Evolutionary conservation across 768 basidiomycete species (phyloP), one percentile per base, ranked within the genome.

Genomic region (Serendipita indica): DNA sequence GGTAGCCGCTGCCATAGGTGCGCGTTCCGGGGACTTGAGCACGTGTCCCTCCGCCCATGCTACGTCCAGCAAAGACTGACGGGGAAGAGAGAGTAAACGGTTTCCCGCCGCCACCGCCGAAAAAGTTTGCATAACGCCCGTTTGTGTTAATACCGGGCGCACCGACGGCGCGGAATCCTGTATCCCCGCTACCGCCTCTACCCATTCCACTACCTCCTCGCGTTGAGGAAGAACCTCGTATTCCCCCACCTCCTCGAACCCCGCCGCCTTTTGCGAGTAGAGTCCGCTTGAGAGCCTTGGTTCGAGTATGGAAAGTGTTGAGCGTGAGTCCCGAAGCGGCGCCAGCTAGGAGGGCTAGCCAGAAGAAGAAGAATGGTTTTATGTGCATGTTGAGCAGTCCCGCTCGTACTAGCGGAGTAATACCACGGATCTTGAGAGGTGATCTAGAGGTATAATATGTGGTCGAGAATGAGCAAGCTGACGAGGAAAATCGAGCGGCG

Each of bases 1-100:
- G 49, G n/a, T 54, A 54, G 16, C 49, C 49, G 30, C 49, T 54
- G 10, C 49, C 49, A 54, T 54, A 54, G 49, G 16, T 32, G n/a
- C 49, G 20, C 20, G 49, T 54, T 22, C 49, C 49, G 30, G 22
- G 10, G 22, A 54, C 2, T 3, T 54, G 20, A 54, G 49, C 20
- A 10, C 49, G 12, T 22, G 16, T 32, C 3, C 49, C 49, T 4
- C 49, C 49, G 3, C 49, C 49, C 49, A 54, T 54, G 16, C 30
- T 1, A n/a, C 49, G 49, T 3, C 49, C 49, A 54, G 22, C 6
- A n/a, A 54, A 54, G 20, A 18, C 22, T 3, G 49, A 54, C 30
- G 49, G 22, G 1, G 20, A 1, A 1, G 10, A 10, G 22, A 54
- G 10, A 7, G 22, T 32, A 28, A 54, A 54, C 22, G 49, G 22